Evolutionary conservation across 352 stramenopile genomes (phyloP).

Genomic region (Globisporangium solare): DNA sequence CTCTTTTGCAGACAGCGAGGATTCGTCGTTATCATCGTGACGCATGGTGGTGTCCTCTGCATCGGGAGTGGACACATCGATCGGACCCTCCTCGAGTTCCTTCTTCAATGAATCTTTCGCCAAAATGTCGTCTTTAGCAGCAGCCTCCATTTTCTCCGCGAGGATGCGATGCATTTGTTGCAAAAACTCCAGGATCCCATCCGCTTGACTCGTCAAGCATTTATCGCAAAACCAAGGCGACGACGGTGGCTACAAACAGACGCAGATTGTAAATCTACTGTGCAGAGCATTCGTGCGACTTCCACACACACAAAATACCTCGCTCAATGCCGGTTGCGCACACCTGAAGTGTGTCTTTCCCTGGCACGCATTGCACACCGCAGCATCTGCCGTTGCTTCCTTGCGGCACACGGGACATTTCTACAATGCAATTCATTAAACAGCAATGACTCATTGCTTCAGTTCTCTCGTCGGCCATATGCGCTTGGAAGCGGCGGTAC

Average conservation of each 20-base stretch:
- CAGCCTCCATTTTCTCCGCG: constrained; percentile 25
- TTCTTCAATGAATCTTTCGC: neutral
- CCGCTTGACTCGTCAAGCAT: constrained; percentile 44
- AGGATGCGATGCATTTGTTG: constrained; percentile 58
- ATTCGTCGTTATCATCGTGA: neutral
- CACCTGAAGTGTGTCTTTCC: constrained; percentile 57
- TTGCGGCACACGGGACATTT: constrained; percentile 44
- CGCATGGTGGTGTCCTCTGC: neutral
- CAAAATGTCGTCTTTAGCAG: constrained; percentile 13
- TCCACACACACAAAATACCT: constrained; percentile 9
- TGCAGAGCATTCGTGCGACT: neutral
- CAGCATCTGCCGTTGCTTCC: constrained; percentile 37
- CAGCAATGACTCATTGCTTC: neutral
- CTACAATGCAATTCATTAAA: constrained; percentile 13
- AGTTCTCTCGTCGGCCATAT: too few relatives aligned
- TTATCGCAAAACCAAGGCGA: constrained; percentile 54
- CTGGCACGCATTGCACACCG: constrained; percentile 53
- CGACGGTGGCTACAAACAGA: constrained; percentile 9
- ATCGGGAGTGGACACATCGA: neutral
- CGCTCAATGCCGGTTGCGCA: constrained; percentile 27
- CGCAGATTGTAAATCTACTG: neutral
- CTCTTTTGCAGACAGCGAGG: neutral
- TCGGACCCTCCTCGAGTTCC: neutral
- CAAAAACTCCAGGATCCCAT: constrained; percentile 60
- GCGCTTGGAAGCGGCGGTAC: too few relatives aligned